These are phyloP conservation scores for Neurospora sp. DNA, from an alignment of 495 filamentous ascomycete species.

Conservation along the genomic window DNA sequence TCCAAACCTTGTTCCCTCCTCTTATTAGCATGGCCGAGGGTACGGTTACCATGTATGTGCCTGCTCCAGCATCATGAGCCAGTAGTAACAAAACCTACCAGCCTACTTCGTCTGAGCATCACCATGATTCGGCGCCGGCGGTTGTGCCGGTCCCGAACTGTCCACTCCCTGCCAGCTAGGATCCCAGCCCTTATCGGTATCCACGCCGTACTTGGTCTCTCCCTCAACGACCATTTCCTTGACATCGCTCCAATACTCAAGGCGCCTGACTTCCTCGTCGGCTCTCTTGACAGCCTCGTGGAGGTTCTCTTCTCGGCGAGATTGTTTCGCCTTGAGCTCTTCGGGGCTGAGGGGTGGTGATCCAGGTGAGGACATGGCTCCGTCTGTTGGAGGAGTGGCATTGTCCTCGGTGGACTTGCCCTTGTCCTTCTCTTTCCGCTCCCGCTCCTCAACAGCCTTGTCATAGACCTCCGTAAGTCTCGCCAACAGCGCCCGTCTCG, in stretches of 20 bases:
- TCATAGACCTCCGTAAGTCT: slow-evolving; percentile 55
- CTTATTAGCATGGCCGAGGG: neutral
- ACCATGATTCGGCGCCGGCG: slow-evolving; percentile 3
- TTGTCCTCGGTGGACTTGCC: neutral
- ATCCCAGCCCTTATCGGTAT: slow-evolving; percentile 36
- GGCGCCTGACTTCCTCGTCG: slow-evolving; percentile 53
- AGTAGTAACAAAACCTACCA: neutral
- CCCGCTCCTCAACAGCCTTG: slow-evolving; percentile 23
- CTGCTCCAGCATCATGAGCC: neutral
- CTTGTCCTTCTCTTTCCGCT: slow-evolving; percentile 1
- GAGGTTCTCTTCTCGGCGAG: slow-evolving; percentile 38
- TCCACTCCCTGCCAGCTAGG: slow-evolving; percentile 33
- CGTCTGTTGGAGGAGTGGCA: neutral
- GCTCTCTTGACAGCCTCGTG: slow-evolving; percentile 49
- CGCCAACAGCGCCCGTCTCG: slow-evolving; percentile 63
- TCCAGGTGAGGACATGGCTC: neutral
- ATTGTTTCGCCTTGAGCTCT: slow-evolving; percentile 10
- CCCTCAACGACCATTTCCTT: slow-evolving; percentile 50
- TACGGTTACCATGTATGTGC: neutral
- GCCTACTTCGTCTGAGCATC: neutral
- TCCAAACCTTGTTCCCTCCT: neutral
- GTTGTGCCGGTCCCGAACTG: slow-evolving; percentile 26
- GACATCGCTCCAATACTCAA: slow-evolving; percentile 71
- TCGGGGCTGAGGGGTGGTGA: neutral
- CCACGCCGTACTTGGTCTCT: slow-evolving; percentile 35